phyloP scores from a whole-genome alignment of 2,329 filamentous ascomycete species.

The Pseudopyricularia cyperi region DNA sequence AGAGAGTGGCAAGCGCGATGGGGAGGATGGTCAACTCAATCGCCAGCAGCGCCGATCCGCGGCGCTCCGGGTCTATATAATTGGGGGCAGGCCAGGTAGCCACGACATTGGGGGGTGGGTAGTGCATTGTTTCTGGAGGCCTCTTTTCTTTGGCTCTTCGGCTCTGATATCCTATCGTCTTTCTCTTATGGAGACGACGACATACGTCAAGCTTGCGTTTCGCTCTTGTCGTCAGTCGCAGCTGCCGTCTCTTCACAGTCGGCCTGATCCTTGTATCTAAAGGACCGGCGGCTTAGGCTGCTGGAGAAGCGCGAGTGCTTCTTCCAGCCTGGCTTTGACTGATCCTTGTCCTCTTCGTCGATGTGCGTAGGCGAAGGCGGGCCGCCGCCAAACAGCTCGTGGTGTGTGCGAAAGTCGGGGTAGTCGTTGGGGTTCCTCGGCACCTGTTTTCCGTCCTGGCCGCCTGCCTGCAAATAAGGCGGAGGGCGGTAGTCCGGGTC shows the following conservation, averaged over 20 bases:
- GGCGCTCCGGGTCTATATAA: conserved; percentile 21
- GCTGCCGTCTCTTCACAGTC: not conserved
- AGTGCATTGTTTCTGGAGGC: conserved; percentile 15
- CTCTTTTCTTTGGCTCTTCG: not conserved
- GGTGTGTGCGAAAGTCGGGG: not conserved
- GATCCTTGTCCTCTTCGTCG: not conserved
- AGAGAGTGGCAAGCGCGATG: conserved; percentile 19
- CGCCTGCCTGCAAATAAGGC: not conserved
- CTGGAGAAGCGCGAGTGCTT: not conserved
- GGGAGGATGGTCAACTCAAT: conserved; percentile 21
- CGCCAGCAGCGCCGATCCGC: conserved; percentile 22
- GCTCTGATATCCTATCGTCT: not conserved
- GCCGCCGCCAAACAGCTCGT: not conserved
- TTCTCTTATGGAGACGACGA: not conserved
- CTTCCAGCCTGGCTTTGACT: not conserved
- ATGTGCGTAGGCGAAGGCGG: not conserved
- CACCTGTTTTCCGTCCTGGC: not conserved
- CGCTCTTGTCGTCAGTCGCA: not conserved
- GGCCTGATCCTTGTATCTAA: not conserved
- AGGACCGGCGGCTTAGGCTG: not conserved
- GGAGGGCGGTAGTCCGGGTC: not conserved
- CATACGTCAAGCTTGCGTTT: not conserved
- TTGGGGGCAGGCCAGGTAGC: conserved; percentile 24
- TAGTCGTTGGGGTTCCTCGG: not conserved
- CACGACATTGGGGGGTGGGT: conserved; percentile 20